phyloP scores from a whole-genome alignment of 768 basidiomycete species.

The Tulasnella sp. region DNA sequence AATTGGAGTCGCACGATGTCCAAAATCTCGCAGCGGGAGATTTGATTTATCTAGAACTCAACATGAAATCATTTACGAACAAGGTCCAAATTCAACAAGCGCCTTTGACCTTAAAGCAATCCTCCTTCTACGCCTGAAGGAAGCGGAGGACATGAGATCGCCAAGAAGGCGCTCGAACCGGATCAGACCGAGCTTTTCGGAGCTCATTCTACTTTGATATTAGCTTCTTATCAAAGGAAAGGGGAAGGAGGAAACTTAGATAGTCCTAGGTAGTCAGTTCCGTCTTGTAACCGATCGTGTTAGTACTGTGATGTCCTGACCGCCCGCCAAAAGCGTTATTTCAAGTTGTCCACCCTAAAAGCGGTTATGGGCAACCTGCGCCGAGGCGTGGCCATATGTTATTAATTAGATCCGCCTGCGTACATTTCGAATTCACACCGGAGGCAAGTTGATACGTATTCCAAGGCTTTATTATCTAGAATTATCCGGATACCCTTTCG shows the following conservation, averaged over 20 bases:
- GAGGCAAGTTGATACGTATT: no score
- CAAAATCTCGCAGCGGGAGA: not conserved
- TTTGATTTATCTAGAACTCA: not conserved
- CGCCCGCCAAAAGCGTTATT: no score
- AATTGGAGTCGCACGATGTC: not conserved
- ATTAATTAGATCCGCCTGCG: no score
- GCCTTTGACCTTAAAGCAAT: not conserved
- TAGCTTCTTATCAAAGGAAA: slow-evolving; percentile 15
- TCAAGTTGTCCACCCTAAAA: no score
- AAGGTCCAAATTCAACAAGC: not conserved
- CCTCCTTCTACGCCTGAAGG: not conserved
- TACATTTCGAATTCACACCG: no score
- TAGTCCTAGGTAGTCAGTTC: not conserved
- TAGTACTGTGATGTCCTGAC: no score
- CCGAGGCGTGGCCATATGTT: not conserved
- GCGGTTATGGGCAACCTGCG: no score
- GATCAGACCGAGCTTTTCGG: not conserved
- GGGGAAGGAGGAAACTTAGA: not conserved
- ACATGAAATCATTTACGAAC: not conserved
- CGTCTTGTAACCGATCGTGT: no score
- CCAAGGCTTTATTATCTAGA: no score
- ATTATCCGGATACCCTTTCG: no score
- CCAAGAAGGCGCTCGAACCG: not conserved
- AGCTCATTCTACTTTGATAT: not conserved
- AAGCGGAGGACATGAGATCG: not conserved